Evolutionary conservation across 1,284 basidiomycete species (phyloP).

Genomic region (Agroathelia rolfsii): DNA sequence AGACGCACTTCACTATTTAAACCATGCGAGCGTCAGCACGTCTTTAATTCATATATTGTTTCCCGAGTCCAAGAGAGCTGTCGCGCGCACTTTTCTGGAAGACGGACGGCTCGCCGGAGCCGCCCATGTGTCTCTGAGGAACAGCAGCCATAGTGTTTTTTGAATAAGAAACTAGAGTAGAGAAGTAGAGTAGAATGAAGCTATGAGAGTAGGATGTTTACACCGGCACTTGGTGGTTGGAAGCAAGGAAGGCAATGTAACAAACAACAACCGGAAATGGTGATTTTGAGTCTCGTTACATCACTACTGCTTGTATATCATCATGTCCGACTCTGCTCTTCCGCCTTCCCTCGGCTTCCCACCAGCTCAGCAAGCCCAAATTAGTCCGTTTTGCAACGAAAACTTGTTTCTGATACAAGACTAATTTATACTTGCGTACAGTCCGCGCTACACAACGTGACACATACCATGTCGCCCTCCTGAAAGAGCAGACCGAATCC

Average conservation of each 20-base stretch:
- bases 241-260: conserved; percentile 6
- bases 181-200: conserved; percentile 3
- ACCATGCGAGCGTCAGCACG: no score
- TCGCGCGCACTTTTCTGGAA: no score
- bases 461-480: conserved; percentile 61
- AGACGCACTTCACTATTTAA: conserved; percentile 38
- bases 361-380: conserved; percentile 75
- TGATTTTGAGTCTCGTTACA: conserved; percentile 15
- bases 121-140: no score
- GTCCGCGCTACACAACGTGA: conserved; percentile 85
- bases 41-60: no score
- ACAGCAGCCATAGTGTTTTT: no score
- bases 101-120: no score
- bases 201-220: conserved; percentile 2
- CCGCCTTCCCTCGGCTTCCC: conserved; percentile 62
- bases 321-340: conserved; percentile 17
- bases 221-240: no score
- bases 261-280: conserved; percentile 8
- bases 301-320: neutral
- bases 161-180: conserved; percentile 5
- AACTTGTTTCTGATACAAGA: neutral
- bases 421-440: conserved; percentile 21
- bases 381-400: conserved; percentile 48
- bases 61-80: no score
- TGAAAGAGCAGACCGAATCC: conserved; percentile 70